Conservation (phyloP, 2,329 filamentous ascomycete genomes). For the Remersonia thermophila region DNA sequence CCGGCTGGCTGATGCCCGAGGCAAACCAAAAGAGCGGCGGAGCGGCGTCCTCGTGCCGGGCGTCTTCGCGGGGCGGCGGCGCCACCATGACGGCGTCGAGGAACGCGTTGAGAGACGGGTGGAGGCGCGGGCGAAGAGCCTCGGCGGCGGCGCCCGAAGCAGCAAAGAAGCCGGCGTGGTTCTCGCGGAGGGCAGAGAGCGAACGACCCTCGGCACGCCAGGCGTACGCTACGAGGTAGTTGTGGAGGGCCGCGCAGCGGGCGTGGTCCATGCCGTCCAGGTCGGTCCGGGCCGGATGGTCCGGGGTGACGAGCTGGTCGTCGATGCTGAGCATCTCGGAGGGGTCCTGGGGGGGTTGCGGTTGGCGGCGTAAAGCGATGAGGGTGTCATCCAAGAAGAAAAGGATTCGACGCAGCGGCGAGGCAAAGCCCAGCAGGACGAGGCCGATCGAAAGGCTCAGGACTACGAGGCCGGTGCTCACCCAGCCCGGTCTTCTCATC, state of each 20-base stretch:
- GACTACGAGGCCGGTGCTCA: too few relatives aligned
- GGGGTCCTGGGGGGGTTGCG: too few relatives aligned
- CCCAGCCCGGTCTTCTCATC: too few relatives aligned
- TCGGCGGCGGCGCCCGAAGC: not conserved
- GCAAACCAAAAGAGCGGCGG: not conserved
- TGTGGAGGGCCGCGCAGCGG: slow-evolving; percentile 3
- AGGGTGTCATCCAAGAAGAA: too few relatives aligned
- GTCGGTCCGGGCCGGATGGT: slow-evolving; percentile 3
- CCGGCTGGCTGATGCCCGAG: not conserved
- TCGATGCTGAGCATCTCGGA: too few relatives aligned
- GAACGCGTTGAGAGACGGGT: slow-evolving; percentile 1
- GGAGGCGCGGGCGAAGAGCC: not conserved
- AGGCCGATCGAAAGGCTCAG: too few relatives aligned
- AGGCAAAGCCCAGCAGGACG: too few relatives aligned
- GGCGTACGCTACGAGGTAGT: slow-evolving; percentile 1
- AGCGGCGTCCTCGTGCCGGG: not conserved
- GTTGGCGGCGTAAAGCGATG: too few relatives aligned
- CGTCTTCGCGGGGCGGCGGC: too few relatives aligned
- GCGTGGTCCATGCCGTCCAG: slow-evolving; percentile 6
- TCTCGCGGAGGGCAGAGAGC: not conserved
- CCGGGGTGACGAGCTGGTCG: not conserved
- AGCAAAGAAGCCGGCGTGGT: slow-evolving; percentile 1
- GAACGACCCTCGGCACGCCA: not conserved
- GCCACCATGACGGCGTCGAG: not conserved
- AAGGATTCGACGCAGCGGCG: too few relatives aligned